Percentiles rank a stretch among this genome's conserved stretches.
These are phyloP conservation scores for Elongisporangium prolatum DNA, from an alignment of 352 stramenopile species.

Conservation along the genomic window DNA sequence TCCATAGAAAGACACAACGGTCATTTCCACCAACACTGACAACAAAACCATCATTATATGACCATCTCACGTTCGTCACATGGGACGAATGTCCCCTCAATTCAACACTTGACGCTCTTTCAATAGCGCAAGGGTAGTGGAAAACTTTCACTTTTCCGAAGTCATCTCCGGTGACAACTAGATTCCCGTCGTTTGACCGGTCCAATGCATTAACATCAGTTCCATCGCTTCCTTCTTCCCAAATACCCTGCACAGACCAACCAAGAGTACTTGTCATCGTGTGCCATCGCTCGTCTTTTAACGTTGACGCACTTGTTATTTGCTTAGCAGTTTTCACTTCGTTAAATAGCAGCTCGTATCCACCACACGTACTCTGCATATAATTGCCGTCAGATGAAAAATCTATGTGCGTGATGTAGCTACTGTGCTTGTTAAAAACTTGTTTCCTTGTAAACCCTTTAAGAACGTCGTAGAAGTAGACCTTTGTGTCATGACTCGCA, in stretches of 20 bases:
- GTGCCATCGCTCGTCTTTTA: conserved; percentile 89
- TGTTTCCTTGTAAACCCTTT: conserved; percentile 63
- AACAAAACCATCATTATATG: conserved; percentile 46
- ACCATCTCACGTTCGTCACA: conserved; percentile 77
- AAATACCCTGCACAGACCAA: conserved; percentile 91
- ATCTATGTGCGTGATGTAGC: conserved; percentile 74
- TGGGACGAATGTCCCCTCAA: conserved; percentile 73
- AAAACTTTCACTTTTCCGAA: conserved; percentile 87
- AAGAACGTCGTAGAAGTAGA: conserved; percentile 76
- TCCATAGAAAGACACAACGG: conserved; percentile 72
- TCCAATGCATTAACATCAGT: conserved; percentile 81
- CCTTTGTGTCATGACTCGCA: conserved; percentile 61
- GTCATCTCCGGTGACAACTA: conserved; percentile 80
- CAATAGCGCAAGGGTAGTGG: conserved; percentile 65
- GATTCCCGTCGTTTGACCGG: conserved; percentile 51
- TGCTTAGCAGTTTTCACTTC: conserved; percentile 64
- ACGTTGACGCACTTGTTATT: conserved; percentile 68
- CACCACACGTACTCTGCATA: conserved; percentile 71
- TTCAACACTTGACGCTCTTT: conserved; percentile 48
- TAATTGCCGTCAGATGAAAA: conserved; percentile 67
- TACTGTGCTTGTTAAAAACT: conserved; percentile 78
- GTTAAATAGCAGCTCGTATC: conserved; percentile 88
- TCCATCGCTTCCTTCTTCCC: conserved; percentile 65
- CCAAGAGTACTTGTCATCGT: conserved; percentile 84
- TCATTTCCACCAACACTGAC: conserved; percentile 79